These are phyloP conservation scores for Rhodofomes roseus DNA, from an alignment of 1,284 basidiomycete genomes.

Conservation along the genomic window DNA sequence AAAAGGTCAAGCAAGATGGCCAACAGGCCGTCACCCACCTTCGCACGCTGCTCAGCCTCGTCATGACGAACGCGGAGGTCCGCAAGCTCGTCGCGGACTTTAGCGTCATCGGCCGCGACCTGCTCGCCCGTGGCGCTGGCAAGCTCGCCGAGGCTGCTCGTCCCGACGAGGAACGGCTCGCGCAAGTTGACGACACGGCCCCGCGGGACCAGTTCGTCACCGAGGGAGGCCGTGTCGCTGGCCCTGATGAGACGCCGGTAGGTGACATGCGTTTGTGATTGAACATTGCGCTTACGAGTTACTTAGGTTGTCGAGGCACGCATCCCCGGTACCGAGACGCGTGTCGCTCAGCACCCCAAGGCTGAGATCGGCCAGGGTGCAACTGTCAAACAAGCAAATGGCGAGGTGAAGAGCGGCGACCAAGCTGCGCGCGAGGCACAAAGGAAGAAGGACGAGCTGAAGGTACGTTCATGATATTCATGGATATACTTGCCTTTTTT, in stretches of 20 bases:
- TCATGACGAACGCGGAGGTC: slow-evolving; percentile 89
- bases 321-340: slow-evolving; percentile 41
- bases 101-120: slow-evolving; percentile 80
- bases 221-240: slow-evolving; percentile 42
- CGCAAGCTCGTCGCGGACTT: slow-evolving; percentile 87
- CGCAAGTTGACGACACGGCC: slow-evolving; percentile 67
- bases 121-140: slow-evolving; percentile 74
- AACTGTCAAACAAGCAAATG: slow-evolving; percentile 27
- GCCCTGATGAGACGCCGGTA: slow-evolving; percentile 31
- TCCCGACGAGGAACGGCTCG: slow-evolving; percentile 64
- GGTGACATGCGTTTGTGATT: slow-evolving; percentile 13
- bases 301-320: slow-evolving; percentile 42
- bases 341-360: slow-evolving; percentile 45
- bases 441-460: slow-evolving; percentile 16
- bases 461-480: slow-evolving; percentile 15
- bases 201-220: slow-evolving; percentile 58
- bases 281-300: not conserved
- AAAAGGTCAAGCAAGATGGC: slow-evolving; percentile 57
- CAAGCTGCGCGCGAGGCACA: slow-evolving; percentile 22
- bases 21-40: slow-evolving; percentile 74
- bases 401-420: slow-evolving; percentile 32
- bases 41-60: slow-evolving; percentile 79
- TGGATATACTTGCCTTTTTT: not conserved
- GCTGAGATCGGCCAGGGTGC: slow-evolving; percentile 26
- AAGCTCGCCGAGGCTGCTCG: slow-evolving; percentile 73